Percentiles rank a stretch among this genome's conserved stretches.
These are phyloP conservation scores for Erodium maritimum DNA, from an alignment of 345 rosid genomes.

Conservation along the genomic window DNA sequence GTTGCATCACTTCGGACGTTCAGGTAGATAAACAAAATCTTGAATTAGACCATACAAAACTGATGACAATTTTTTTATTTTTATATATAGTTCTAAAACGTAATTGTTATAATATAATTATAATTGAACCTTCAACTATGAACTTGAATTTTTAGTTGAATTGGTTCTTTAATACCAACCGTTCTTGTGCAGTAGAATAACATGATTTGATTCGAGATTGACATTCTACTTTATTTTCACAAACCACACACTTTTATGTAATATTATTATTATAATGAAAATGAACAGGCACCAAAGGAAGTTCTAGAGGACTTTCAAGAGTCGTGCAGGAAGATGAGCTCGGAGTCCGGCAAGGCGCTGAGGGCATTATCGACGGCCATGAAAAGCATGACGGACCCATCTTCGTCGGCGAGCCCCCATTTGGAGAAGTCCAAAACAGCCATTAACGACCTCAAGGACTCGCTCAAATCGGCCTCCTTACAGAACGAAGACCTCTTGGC, in stretches of 20 bases:
- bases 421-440: slow-evolving; percentile 44
- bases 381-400: slow-evolving; percentile 36
- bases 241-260: not conserved
- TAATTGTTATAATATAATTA: no score
- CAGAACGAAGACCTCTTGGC: slow-evolving; percentile 29
- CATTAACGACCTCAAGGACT: slow-evolving; percentile 22
- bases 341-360: slow-evolving; percentile 45
- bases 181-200: no score
- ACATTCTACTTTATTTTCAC: no score
- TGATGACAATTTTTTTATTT: no score
- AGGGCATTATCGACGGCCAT: slow-evolving; percentile 43
- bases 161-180: no score
- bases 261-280: not conserved
- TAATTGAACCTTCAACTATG: no score
- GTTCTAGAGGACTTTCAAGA: slow-evolving; percentile 33
- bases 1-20: slow-evolving; percentile 29
- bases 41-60: no score
- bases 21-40: slow-evolving; percentile 20
- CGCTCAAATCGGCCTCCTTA: slow-evolving; percentile 22
- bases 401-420: slow-evolving; percentile 21
- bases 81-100: no score
- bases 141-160: no score
- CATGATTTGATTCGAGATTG: no score
- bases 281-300: slow-evolving; percentile 41
- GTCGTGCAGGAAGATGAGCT: slow-evolving; percentile 31